phyloP scores from a whole-genome alignment of 768 basidiomycete species.

The Psilocybe azurescens region DNA sequence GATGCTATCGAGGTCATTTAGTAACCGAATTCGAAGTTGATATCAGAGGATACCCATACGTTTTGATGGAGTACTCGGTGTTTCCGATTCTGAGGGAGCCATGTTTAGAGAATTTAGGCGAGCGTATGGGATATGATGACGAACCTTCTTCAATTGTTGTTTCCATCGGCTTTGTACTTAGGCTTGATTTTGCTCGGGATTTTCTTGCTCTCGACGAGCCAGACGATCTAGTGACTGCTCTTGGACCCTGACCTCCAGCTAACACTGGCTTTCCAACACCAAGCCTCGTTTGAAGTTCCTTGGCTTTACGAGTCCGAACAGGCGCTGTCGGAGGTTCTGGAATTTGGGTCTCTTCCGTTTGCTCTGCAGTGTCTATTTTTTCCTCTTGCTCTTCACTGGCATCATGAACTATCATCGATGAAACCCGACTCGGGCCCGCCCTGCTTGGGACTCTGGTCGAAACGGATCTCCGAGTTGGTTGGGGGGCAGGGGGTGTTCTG shows the following conservation, averaged over 20 bases:
- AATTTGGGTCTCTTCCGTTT: slow-evolving; percentile 26
- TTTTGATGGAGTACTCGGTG: slow-evolving; percentile 9
- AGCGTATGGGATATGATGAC: slow-evolving; percentile 14
- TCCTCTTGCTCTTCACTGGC: slow-evolving; percentile 50
- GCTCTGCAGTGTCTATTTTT: slow-evolving; percentile 46
- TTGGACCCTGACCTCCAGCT: slow-evolving; percentile 71
- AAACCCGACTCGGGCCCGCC: slow-evolving; percentile 44
- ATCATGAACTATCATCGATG: slow-evolving; percentile 54
- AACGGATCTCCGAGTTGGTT: slow-evolving; percentile 33
- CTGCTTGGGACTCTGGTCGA: slow-evolving; percentile 42
- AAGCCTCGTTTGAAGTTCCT: slow-evolving; percentile 69
- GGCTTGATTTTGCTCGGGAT: slow-evolving; percentile 56
- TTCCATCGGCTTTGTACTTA: slow-evolving; percentile 53
- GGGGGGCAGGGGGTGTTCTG: slow-evolving; percentile 29
- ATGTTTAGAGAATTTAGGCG: slow-evolving; percentile 5
- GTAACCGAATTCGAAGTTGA: not conserved
- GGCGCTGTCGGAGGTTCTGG: slow-evolving; percentile 27
- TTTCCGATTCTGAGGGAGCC: slow-evolving; percentile 29
- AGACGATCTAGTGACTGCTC: slow-evolving; percentile 64
- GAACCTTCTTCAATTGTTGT: slow-evolving; percentile 67
- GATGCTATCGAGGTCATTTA: slow-evolving; percentile 1
- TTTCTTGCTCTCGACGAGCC: slow-evolving; percentile 42
- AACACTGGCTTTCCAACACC: slow-evolving; percentile 74
- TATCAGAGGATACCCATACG: slow-evolving; percentile 9
- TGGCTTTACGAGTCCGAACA: slow-evolving; percentile 67